Base-by-base conservation (phyloP, 257 asterid genomes). In the Nicotiana undulata region DNA sequence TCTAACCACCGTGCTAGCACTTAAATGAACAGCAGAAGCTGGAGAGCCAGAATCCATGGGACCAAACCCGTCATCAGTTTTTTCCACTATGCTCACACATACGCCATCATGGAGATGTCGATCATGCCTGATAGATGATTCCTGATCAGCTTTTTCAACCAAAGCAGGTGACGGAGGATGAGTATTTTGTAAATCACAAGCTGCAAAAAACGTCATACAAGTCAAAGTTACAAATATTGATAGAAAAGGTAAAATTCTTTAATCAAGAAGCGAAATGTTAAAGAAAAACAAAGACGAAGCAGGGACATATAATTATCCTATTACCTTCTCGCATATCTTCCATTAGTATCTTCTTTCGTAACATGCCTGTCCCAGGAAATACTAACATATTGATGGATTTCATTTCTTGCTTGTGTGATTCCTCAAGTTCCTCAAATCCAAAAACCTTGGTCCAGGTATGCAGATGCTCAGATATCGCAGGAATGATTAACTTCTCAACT, bases 291-390 rank as follows among this genome's bases (percentile, higher is more conserved):
- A 72, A 15, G 31, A 83, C 75, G 40, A 46, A 24, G 56, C 60
- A 72, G 24, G 34, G 31, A 46, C 49, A 24, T 12, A 32, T 53
- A 75, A 31, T 20, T 37, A 56, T 52, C 51, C 16, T 79, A 64
- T 84, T 85, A 90, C 97, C 96, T 72, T 85, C 90, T 31, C 85
- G 65, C 49, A 64, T 74, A 76, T 83, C 90, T 79, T 75, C 89
- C 88, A 87, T 88, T 74, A 76, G 63, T 72, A 94, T 84, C 80
- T 79, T 88, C 85, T 94, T 94, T 86, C 90, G 97, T 88, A 94
- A 86, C 97, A 94, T 89, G 86, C 88, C 96, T 20, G 93, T 91
- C 83, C 96, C 97, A 0, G 98, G 98, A 85, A 94, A 94, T 76
- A 91, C 97, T 89, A 94, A 84, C 94, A 94, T 88, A 84, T 89